phyloP scores from a whole-genome alignment of 2,329 filamentous ascomycete genomes.

The Trichoderma lentiforme region DNA sequence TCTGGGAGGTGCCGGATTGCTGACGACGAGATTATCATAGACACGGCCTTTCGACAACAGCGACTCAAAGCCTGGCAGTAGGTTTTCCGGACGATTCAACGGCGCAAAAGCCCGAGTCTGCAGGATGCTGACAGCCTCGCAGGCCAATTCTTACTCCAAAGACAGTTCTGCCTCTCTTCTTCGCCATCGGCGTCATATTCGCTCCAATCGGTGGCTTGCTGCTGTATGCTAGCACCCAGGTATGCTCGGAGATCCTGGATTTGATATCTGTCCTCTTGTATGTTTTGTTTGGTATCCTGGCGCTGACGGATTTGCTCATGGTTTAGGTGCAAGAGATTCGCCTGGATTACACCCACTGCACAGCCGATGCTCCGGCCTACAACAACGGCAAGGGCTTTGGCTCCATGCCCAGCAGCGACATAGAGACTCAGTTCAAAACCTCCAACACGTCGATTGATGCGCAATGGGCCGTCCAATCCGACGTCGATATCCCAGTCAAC shows the following conservation, averaged over 20 bases:
- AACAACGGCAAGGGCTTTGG: slow-evolving; percentile 35
- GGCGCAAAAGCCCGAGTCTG: slow-evolving; percentile 13
- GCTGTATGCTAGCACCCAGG: slow-evolving; percentile 78
- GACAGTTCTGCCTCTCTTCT: slow-evolving; percentile 88
- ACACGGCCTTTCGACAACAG: slow-evolving; percentile 96
- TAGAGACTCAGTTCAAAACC: slow-evolving; percentile 70
- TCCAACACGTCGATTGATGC: slow-evolving; percentile 39
- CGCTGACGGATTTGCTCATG: slow-evolving; percentile 11
- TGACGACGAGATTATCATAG: slow-evolving; percentile 42
- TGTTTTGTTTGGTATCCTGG: background rate
- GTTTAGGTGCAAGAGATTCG: slow-evolving; percentile 80
- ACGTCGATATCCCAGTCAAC: slow-evolving; percentile 41
- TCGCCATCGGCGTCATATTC: slow-evolving; percentile 85
- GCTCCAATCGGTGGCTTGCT: slow-evolving; percentile 86
- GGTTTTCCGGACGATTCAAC: slow-evolving; percentile 37
- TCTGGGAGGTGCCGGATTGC: background rate
- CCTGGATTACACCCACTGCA: slow-evolving; percentile 86
- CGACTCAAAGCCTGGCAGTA: slow-evolving; percentile 98
- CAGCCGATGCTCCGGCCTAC: slow-evolving; percentile 47
- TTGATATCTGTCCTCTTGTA: background rate
- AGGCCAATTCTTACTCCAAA: slow-evolving; percentile 94
- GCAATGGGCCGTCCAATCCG: slow-evolving; percentile 42
- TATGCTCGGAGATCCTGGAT: slow-evolving; percentile 37
- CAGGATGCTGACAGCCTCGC: slow-evolving; percentile 37
- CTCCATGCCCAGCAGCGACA: slow-evolving; percentile 54